Evolutionary conservation across 164 flowering plant species (phyloP).

Genomic region (Macadamia tetraphylla): DNA sequence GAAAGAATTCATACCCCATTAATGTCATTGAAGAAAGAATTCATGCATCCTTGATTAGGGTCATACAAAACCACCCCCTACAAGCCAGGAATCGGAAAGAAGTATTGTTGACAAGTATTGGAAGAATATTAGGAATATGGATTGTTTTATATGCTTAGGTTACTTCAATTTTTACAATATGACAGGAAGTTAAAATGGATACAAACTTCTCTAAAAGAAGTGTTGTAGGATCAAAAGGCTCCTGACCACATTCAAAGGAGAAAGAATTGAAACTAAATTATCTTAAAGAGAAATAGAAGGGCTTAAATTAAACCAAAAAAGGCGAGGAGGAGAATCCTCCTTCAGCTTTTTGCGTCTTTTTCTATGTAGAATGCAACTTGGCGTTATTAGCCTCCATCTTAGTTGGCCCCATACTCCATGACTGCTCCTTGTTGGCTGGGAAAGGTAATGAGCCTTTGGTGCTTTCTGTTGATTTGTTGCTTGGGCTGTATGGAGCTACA

Average conservation of each 20-base stretch:
- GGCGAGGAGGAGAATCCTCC: not conserved
- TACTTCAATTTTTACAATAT: not conserved
- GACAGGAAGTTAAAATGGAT: slow-evolving; percentile 3
- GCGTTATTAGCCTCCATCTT: slow-evolving; percentile 3
- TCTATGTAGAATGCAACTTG: slow-evolving; percentile 5
- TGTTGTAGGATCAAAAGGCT: slow-evolving; percentile 13
- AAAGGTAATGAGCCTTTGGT: slow-evolving; percentile 6
- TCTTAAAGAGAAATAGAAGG: not conserved
- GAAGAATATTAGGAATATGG: not conserved
- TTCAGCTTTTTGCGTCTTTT: not conserved
- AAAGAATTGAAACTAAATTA: slow-evolving; percentile 6
- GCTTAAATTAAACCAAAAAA: not conserved
- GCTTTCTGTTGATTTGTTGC: slow-evolving; percentile 28
- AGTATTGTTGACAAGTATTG: not conserved
- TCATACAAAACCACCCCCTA: too few species aligned
- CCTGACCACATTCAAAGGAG: slow-evolving; percentile 9
- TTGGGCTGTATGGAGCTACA: slow-evolving; percentile 32
- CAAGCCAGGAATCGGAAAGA: too few species aligned
- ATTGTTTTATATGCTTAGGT: too few species aligned
- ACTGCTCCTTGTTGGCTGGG: slow-evolving; percentile 10
- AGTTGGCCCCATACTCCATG: not conserved
- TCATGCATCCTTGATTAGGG: too few species aligned
- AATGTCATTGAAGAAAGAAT: too few species aligned
- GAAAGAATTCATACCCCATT: too few species aligned
- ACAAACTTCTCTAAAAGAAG: not conserved